These are phyloP conservation scores for Westerdykella aurantiaca DNA, from an alignment of 2,329 filamentous ascomycete species.

Conservation along the genomic window DNA sequence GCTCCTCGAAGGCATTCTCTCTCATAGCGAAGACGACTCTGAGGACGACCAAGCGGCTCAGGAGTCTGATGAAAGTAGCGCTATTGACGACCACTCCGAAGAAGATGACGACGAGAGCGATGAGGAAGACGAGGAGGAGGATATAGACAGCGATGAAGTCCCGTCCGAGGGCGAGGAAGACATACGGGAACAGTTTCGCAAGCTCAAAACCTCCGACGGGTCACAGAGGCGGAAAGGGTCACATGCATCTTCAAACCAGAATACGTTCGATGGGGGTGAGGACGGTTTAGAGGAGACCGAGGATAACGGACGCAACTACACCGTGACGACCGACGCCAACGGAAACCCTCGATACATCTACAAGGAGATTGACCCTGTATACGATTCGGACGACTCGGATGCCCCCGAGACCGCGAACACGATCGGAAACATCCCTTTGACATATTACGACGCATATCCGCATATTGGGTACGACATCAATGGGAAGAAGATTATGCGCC, in stretches of 20 bases:
- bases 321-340: constrained; percentile 73
- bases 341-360: constrained; percentile 88
- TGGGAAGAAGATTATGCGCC: constrained; percentile 94
- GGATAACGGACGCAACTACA: constrained; percentile 47
- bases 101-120: constrained; percentile 24
- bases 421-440: constrained; percentile 88
- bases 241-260: constrained; percentile 13
- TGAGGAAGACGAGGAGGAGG: constrained; percentile 35
- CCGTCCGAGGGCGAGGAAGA: constrained; percentile 38
- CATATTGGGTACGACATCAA: constrained; percentile 99
- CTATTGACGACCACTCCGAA: constrained; percentile 28
- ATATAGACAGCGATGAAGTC: constrained; percentile 38
- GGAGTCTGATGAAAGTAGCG: constrained; percentile 25
- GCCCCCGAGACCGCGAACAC: constrained; percentile 75
- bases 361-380: constrained; percentile 85
- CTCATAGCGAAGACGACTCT: constrained; percentile 39
- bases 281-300: constrained; percentile 24
- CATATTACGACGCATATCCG: constrained; percentile 95
- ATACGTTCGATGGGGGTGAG: constrained; percentile 14
- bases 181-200: constrained; percentile 42
- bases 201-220: constrained; percentile 35
- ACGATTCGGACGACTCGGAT: constrained; percentile 94
- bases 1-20: constrained; percentile 39
- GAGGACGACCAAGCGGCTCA: constrained; percentile 20
- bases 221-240: constrained; percentile 13